These are phyloP conservation scores for Endocalyx cinctus DNA, from an alignment of 2,329 filamentous ascomycete genomes.

Conservation along the genomic window DNA sequence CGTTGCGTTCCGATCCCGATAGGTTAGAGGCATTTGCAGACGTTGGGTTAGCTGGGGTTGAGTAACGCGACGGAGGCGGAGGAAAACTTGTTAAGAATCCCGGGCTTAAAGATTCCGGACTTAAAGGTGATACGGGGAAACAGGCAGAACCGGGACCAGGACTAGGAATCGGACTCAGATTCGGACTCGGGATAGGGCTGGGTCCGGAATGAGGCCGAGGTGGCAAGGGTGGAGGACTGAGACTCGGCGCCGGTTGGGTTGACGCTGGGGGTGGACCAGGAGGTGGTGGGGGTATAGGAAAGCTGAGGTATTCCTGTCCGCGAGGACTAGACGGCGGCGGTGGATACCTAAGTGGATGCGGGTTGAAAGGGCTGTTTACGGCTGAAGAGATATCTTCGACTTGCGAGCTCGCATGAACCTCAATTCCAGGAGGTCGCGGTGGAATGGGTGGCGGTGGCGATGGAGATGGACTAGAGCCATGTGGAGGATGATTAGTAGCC, in stretches of 20 bases:
- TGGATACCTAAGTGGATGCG: slow-evolving; percentile 1
- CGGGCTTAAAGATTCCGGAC: slow-evolving; percentile 3
- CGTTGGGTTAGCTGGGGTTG: no score
- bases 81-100: slow-evolving; percentile 5
- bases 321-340: slow-evolving; percentile 6
- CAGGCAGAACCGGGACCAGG: neutral
- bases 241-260: neutral
- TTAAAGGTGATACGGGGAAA: neutral
- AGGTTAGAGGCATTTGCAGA: neutral
- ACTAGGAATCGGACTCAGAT: no score
- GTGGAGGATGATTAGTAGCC: slow-evolving; percentile 3
- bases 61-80: slow-evolving; percentile 11
- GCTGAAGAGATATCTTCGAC: no score
- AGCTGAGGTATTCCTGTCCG: slow-evolving; percentile 5
- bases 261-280: slow-evolving; percentile 10
- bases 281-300: slow-evolving; percentile 14
- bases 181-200: no score
- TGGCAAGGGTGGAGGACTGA: neutral
- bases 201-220: neutral
- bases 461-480: slow-evolving; percentile 3
- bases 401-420: slow-evolving; percentile 3
- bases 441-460: slow-evolving; percentile 15
- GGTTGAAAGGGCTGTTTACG: no score
- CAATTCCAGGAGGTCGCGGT: slow-evolving; percentile 13
- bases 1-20: no score